phyloP scores from a whole-genome alignment of 495 filamentous ascomycete genomes.

The Penicillium diatomitis region DNA sequence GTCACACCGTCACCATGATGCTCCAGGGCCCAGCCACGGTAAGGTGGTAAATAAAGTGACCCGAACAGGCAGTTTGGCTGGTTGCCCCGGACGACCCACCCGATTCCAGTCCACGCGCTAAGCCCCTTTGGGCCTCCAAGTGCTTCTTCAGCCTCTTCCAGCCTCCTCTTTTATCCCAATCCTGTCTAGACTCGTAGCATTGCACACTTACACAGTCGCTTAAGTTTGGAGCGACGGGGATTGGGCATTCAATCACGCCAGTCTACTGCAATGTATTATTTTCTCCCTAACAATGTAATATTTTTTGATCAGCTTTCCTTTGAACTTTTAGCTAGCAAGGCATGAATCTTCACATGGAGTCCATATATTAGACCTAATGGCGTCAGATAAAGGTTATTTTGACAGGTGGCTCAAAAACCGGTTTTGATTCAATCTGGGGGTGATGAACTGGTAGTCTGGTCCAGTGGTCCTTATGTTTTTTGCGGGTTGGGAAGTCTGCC shows the following conservation, averaged over 20 bases:
- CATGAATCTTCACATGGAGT: neutral
- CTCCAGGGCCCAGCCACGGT: too few relatives aligned
- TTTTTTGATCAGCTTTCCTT: too few relatives aligned
- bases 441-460: neutral
- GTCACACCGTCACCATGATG: too few relatives aligned
- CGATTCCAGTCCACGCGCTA: neutral
- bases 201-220: too few relatives aligned
- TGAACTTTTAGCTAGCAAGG: too few relatives aligned
- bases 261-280: too few relatives aligned
- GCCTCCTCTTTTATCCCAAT: neutral
- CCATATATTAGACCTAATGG: conserved; percentile 2
- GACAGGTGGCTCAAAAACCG: conserved; percentile 3
- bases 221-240: too few relatives aligned
- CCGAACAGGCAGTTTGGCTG: neutral
- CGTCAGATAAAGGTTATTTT: conserved; percentile 10
- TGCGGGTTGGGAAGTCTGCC: too few relatives aligned
- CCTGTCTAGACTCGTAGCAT: too few relatives aligned
- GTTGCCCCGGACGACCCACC: conserved; percentile 23
- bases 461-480: neutral
- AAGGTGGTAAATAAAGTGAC: conserved; percentile 10
- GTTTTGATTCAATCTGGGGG: conserved; percentile 3
- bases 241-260: too few relatives aligned
- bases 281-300: too few relatives aligned
- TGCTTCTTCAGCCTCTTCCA: neutral
- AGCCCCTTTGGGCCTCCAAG: neutral